Evolutionary conservation across 352 stramenopile genomes (phyloP).

Genomic region (Phytophthora agathidicida): DNA sequence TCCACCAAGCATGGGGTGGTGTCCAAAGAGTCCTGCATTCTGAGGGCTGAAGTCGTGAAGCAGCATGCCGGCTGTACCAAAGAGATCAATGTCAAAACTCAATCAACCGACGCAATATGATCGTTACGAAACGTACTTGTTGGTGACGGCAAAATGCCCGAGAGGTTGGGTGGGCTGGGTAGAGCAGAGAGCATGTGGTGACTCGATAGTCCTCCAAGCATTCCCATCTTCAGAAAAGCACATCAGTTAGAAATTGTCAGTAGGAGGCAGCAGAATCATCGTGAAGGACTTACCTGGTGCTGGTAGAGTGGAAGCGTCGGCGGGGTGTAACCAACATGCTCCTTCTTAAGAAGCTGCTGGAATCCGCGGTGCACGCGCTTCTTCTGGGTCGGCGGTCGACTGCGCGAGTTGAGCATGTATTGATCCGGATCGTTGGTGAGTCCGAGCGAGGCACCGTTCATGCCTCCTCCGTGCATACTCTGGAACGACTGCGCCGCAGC

Average conservation of each 20-base stretch:
- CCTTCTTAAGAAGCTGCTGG: slow-evolving; percentile 81
- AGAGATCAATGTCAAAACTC: slow-evolving; percentile 14
- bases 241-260: not conserved
- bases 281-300: slow-evolving; percentile 52
- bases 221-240: slow-evolving; percentile 52
- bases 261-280: not conserved
- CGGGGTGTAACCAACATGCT: slow-evolving; percentile 70
- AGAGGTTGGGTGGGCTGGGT: slow-evolving; percentile 74
- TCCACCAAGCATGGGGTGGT: slow-evolving; percentile 45
- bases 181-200: slow-evolving; percentile 70
- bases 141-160: slow-evolving; percentile 76
- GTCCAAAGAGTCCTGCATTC: slow-evolving; percentile 51
- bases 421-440: slow-evolving; percentile 76
- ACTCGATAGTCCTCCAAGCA: slow-evolving; percentile 59
- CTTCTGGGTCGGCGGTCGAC: slow-evolving; percentile 49
- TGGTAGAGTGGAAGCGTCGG: slow-evolving; percentile 74
- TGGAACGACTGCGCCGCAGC: slow-evolving; percentile 40
- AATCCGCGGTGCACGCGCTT: slow-evolving; percentile 79
- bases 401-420: slow-evolving; percentile 55
- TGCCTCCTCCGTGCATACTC: slow-evolving; percentile 33
- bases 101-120: too few relatives aligned
- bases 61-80: slow-evolving; percentile 65
- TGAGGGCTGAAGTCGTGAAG: slow-evolving; percentile 82
- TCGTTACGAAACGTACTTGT: slow-evolving; percentile 60
- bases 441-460: slow-evolving; percentile 45